Conservation (phyloP, 331 rosid genomes). For the Telfairia occidentalis region DNA sequence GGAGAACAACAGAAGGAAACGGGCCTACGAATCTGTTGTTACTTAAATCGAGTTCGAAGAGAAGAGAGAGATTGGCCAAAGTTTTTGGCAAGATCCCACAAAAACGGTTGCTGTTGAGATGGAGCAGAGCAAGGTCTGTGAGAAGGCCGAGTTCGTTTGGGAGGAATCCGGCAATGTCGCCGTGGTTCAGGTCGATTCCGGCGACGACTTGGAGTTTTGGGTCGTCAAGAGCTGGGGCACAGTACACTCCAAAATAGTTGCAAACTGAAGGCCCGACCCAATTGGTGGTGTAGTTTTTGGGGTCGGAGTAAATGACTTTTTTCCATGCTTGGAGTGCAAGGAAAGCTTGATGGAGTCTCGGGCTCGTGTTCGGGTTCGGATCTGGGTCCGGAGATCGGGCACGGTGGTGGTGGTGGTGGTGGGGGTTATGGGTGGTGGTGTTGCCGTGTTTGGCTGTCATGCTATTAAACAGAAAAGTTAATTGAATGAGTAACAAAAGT, state of each 20-base stretch:
- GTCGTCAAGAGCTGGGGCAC: constrained; percentile 50
- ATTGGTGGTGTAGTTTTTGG: constrained; percentile 48
- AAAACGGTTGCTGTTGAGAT: constrained; percentile 71
- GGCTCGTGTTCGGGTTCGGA: constrained; percentile 20
- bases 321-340: constrained; percentile 88
- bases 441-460: constrained; percentile 41
- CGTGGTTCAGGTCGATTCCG: constrained; percentile 70
- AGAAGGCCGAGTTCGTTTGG: constrained; percentile 63
- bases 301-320: constrained; percentile 66
- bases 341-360: constrained; percentile 53
- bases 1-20: constrained; percentile 59
- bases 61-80: constrained; percentile 44
- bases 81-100: constrained; percentile 65
- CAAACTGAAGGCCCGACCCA: constrained; percentile 85
- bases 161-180: constrained; percentile 78
- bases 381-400: constrained; percentile 10
- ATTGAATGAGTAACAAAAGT: constrained; percentile 26
- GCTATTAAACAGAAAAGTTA: constrained; percentile 33
- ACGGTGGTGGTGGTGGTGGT: constrained; percentile 6
- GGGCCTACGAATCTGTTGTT: constrained; percentile 83
- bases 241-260: constrained; percentile 54
- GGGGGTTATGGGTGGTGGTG: constrained; percentile 8
- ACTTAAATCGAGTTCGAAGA: constrained; percentile 71
- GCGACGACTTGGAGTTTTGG: constrained; percentile 50
- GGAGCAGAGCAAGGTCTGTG: constrained; percentile 59